Evolutionary conservation across 805 yeast species (phyloP), one percentile per base, ranked within the genome.

Genomic region (Barnettozyma botsteinii): DNA sequence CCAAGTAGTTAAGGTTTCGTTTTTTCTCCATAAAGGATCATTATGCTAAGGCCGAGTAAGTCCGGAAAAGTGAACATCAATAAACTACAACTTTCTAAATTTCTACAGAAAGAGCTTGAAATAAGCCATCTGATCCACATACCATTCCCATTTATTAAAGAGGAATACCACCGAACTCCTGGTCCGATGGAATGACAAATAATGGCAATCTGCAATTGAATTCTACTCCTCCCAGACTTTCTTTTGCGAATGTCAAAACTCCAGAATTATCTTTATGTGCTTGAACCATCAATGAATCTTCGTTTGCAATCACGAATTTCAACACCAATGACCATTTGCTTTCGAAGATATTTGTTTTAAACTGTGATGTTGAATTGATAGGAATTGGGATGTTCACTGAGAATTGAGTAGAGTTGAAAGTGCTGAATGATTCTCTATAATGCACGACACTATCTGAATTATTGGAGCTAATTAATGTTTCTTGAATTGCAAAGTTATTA

Each of bases 131-230:
- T 15, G 14, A 14, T 14, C 13, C 19, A 22, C 12, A n/a, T 12
- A 23, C 6, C 7, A 18, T 12, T 30, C 13, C 19, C 8, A 8
- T n/a, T 24, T 37, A 30, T 15, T 17, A 13, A 30, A 47, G 32
- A 33, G 61, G 60, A 57, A 73, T 62, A 7, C 79, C 79, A 28
- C 75, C 75, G 45, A 71, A 66, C 45, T 67, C 71, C 31, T 64
- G 61, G 27, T 68, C 61, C 5, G 73, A 57, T 1, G 79, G 77
- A 14, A 72, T 47, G 2, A 75, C 62, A 19, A 59, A 54, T 1
- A 75, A 28, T 2, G 79, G 79, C 6, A 75, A 51, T 30, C 68
- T 59, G 38, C 73, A 69, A 9, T 59, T 53, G 42, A 75, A 67
- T 21, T 62, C 69, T 18, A 51, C 56, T 7, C 73, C 73, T 18